A percentile compares a stretch with the other conserved stretches of the same genome.
phyloP scores from a whole-genome alignment of 2,329 filamentous ascomycete genomes.

The Nigrograna mackinnonii region DNA sequence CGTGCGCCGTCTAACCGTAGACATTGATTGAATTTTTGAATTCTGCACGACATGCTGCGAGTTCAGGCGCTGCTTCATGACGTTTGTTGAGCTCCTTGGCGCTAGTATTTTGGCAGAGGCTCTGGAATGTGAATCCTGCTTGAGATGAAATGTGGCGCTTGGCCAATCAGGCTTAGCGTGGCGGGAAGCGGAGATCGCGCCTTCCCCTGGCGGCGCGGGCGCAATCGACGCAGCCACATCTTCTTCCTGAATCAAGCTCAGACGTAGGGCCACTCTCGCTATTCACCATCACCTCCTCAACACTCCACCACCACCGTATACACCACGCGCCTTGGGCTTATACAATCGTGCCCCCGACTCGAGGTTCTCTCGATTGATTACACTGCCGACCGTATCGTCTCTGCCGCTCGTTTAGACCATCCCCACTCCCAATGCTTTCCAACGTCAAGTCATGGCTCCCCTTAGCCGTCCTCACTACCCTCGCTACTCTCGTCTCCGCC shows the following conservation, averaged over 20 bases:
- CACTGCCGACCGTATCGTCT: conserved; percentile 6
- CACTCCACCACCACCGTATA: background rate
- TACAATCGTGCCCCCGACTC: background rate
- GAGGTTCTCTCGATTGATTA: background rate
- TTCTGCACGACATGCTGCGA: too few relatives aligned
- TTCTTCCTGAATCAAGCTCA: conserved; percentile 16
- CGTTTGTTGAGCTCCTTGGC: too few relatives aligned
- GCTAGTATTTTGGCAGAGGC: too few relatives aligned
- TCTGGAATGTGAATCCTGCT: too few relatives aligned
- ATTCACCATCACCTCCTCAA: background rate
- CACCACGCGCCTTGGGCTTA: too few relatives aligned
- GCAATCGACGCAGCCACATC: conserved; percentile 25
- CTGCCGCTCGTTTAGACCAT: conserved; percentile 13
- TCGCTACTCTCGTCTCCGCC: conserved; percentile 51
- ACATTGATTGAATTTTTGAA: too few relatives aligned
- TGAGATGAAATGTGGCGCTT: too few relatives aligned
- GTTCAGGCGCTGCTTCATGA: too few relatives aligned
- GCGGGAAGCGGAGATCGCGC: conserved; percentile 15
- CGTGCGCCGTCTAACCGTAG: too few relatives aligned
- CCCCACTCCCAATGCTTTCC: conserved; percentile 32
- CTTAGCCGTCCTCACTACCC: conserved; percentile 33
- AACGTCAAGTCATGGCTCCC: conserved; percentile 18
- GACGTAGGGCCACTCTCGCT: conserved; percentile 4
- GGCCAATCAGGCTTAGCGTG: conserved; percentile 20
- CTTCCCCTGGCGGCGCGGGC: conserved; percentile 17